Base-by-base conservation (phyloP, 257 asterid genomes). In the Nemophila menziesii region DNA sequence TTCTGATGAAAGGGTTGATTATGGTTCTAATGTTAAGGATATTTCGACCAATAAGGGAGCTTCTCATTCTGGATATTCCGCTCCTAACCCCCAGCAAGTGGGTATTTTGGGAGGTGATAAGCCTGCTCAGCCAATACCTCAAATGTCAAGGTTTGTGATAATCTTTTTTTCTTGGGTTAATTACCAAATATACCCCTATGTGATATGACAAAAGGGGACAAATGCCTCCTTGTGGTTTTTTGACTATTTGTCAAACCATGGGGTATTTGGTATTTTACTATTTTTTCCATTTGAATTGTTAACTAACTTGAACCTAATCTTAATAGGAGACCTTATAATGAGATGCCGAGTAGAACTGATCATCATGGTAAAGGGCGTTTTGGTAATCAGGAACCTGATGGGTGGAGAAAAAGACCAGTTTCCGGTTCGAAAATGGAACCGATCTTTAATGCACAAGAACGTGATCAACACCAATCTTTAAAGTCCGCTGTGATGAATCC, bases 271-370 rank as follows among this genome's bases (percentile, higher is more conserved):
- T n/a, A n/a, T 40, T 26, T 3, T 36, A 37, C 49, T 14, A 15
- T 3, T 18, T 27, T 22, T 54, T 23, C 51, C 20, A 9, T n/a
- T 5, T 46, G 22, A 3, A 51, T 66, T 54, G 46, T 66, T 62
- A 39, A 52, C 59, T 29, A 20, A 33, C 22, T 44, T 18, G 6
- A 49, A 49, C 62, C 51, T 46, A 43, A 44, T n/a, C 33, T 20
- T 55, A 56, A 12, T 75, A 90, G 96, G 81, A 70, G 78, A 52
- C 49, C 70, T 16, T 40, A 71, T 67, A 82, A 72, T 39, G 79
- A 64, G 33, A 62, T 66, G 34, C 82, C 61, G 26, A 60, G 67
- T 58, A 78, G 77, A 69, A 66, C 37, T 44, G 80, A 70, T 21
- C 69, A 71, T 65, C 72, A 26, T 56, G 70, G 68, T 56, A 75